Evolutionary conservation across 805 yeast genomes (phyloP).

Genomic region (Schwanniomyces polymorphus): DNA sequence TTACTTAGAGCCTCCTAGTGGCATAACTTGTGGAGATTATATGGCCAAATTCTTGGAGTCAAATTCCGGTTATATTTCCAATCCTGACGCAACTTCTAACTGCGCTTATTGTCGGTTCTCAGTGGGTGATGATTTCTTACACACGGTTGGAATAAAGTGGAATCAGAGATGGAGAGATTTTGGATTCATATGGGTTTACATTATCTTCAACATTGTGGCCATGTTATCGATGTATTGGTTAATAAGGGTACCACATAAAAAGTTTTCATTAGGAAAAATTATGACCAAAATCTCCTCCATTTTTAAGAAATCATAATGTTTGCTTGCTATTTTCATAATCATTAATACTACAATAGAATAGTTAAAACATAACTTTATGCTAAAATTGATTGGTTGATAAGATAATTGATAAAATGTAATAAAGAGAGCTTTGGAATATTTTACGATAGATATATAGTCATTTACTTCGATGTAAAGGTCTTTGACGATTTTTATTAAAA

Average conservation of each 20-base stretch:
- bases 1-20: constrained; percentile 43
- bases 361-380: no score
- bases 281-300: neutral
- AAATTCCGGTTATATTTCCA: constrained; percentile 55
- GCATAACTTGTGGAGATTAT: constrained; percentile 64
- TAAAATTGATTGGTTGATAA: no score
- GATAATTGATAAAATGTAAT: no score
- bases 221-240: constrained; percentile 23
- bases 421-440: no score
- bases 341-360: neutral
- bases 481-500: no score
- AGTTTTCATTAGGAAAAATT: neutral
- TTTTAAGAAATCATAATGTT: neutral
- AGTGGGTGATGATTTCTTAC: constrained; percentile 49
- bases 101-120: constrained; percentile 51
- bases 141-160: constrained; percentile 42
- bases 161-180: constrained; percentile 61
- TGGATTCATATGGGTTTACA: constrained; percentile 60
- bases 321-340: neutral
- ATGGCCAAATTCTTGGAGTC: constrained; percentile 40
- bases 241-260: neutral
- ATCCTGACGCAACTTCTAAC: constrained; percentile 47
- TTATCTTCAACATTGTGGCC: constrained; percentile 48
- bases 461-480: no score
- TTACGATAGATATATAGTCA: no score